These are phyloP conservation scores for Talaromyces sp. DNA, from an alignment of 2,329 filamentous ascomycete species.

Conservation along the genomic window DNA sequence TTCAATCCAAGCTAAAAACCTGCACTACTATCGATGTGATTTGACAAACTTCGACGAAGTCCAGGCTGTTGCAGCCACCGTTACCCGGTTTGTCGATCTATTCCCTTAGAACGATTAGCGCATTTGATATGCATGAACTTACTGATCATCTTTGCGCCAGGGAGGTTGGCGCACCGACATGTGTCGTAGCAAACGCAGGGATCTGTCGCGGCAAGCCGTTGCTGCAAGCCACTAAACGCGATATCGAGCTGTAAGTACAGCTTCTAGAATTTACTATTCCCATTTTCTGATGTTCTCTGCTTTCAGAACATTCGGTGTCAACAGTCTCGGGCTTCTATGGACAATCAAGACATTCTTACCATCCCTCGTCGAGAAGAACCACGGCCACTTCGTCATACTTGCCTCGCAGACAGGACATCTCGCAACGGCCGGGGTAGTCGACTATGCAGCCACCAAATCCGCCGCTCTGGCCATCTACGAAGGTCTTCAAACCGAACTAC, in stretches of 20 bases:
- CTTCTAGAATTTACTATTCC: neutral
- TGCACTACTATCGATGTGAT: constrained; percentile 14
- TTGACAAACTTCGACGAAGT: constrained; percentile 11
- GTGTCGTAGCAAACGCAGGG: constrained; percentile 9
- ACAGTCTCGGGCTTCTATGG: constrained; percentile 66
- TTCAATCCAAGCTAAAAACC: neutral
- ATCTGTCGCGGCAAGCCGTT: constrained; percentile 14
- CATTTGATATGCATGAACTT: neutral
- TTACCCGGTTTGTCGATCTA: neutral
- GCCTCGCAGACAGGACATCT: constrained; percentile 64
- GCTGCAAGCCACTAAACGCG: constrained; percentile 6
- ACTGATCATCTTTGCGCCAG: neutral
- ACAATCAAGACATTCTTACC: constrained; percentile 68
- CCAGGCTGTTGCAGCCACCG: neutral
- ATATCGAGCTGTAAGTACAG: constrained; percentile 12
- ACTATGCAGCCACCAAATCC: constrained; percentile 67
- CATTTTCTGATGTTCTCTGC: neutral
- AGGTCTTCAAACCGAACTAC: constrained; percentile 59
- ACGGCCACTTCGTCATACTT: constrained; percentile 72
- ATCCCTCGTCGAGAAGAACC: constrained; percentile 60
- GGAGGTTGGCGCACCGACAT: constrained; percentile 9
- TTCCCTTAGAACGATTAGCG: neutral
- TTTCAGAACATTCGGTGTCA: constrained; percentile 64
- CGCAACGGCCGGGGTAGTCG: constrained; percentile 62
- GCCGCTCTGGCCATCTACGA: constrained; percentile 68